Base-by-base conservation (phyloP, 2,329 filamentous ascomycete genomes). In the Colletotrichum cuscutae region DNA sequence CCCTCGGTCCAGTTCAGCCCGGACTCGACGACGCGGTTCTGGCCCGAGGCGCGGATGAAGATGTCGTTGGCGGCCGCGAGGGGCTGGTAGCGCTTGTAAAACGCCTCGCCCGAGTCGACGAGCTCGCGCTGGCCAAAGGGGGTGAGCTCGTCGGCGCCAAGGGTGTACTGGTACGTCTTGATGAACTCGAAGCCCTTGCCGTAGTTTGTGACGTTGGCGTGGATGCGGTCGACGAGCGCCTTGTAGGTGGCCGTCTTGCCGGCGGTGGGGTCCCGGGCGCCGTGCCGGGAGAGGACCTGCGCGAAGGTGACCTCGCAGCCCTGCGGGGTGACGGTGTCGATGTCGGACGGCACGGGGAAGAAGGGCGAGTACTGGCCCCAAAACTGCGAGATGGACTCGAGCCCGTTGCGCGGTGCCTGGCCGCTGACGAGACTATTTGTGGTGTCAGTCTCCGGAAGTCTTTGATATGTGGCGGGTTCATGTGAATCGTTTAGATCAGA, bases 281-380 rank as follows among this genome's bases (percentile, higher is more conserved):
- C 95, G 80, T 98, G 95, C 2, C 95, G 91, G 26, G 94, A 95
- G 60, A 98, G 88, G 28, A 95, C 85, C 78, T 95, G 93, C 1
- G 89, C 95, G 81, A 97, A 96, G 3, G 92, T 96, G 76, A 96
- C 84, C 13, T 89, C 84, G 82, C 95, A 98, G n/a, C 85, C 86
- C 0, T 84, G 76, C 0, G 95, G 95, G 1, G 93, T 84, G 8
- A 85, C 84, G 7, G 86, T 77, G 19, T 90, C 85, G 63, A 94
- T 89, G 3, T 89, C 85, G 1, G 93, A 95, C 7, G 91, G 88
- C 0, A 95, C 92, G 1, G 92, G 88, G 82, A 94, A 98, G 83
- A 91, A 97, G 2, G 95, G 94, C 22, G 94, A 93, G 81, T 98
- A 98, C 80, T 96, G 95, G 68, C 95, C 95, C 94, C 95, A 97